Base-by-base conservation (phyloP, 345 rosid genomes). In the Bretschneidera sinensis region DNA sequence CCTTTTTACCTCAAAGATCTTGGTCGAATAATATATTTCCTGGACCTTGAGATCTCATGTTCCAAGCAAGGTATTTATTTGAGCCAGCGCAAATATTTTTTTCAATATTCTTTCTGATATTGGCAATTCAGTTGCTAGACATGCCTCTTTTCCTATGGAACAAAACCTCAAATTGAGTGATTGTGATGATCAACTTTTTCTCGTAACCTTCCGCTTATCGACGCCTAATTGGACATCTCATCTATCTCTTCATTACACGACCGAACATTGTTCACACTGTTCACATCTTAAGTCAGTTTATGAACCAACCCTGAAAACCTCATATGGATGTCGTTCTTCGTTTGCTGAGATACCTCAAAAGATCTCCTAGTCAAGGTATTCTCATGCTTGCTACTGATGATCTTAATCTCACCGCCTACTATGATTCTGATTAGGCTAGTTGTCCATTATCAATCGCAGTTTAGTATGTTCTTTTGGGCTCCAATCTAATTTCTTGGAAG, bases 371-470 rank as follows among this genome's bases (percentile, higher is more conserved):
- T 2, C 56, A 52, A 16, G 43, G 57, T 0, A 17, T 64, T 21
- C 43, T 39, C 11, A 6, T 63, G 5, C 24, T 19, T 6, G 0
- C 23, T 4, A 21, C 34, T 19, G 6, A 15, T 11, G 4, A 21
- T 4, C 20, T 55, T 4, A 14, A 20, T 6, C 9, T 52, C 0
- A 21, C 0, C 0, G 54, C 59, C 9, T 70, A 56, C 31, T 50
- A 24, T 21, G 60, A 63, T 45, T 31, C n/a, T 0, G 17, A 69
- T 69, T 69, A 58, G 54, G 68, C 45, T 18, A 14, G 25, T 0
- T 50, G 51, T 43, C 57, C 10, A 35, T 19, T 2, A 55, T 62
- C 69, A 0, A 25, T 39, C 1, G 63, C 31, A 14, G 31, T 14
- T 15, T 57, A 50, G 21, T n/a, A n/a, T n/a, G 39, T 62, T 6